Base-by-base conservation (phyloP, 2,329 filamentous ascomycete genomes). In the Aspergillus sp. region DNA sequence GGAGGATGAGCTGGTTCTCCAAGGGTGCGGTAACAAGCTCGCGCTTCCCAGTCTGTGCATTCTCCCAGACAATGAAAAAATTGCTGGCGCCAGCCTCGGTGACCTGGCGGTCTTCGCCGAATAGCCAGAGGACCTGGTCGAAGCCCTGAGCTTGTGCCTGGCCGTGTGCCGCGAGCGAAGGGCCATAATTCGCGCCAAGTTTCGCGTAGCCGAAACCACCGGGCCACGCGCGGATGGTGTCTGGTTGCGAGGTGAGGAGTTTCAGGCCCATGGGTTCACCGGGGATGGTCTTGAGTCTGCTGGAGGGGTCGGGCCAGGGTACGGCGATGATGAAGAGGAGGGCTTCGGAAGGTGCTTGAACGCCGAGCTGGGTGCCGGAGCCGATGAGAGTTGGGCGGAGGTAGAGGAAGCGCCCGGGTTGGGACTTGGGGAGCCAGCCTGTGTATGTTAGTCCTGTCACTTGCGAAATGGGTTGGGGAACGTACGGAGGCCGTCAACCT, bases 71-170 rank as follows among this genome's bases (percentile, higher is more conserved):
- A 7, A 96, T 81, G 69, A 97, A 96, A 78, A 96, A 96, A 77
- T 97, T 97, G 68, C 86, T 90, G 12, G 91, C 93, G 4, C 93
- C 93, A 2, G 93, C 93, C 79, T 97, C 93, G 2, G 93, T 97
- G 62, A 96, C 92, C 70, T 85, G 85, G 52, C 84, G 85, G 65
- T 93, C 82, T 41, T 84, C 75, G 1, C 91, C 91, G 68, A 96
- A 95, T 50, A 97, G 82, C 93, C 93, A 97, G n/a, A 97, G 83
- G 55, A 97, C 89, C 81, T 97, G 93, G 70, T 93, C 85, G 76
- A 86, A 97, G 0, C 93, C 93, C 41, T 84, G 78, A 11, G 78
- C 79, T 55, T 86, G 80, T 3, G 93, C 93, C 73, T 93, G 89
- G 17, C 83, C 82, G 48, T 92, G 92, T 3, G 91, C 90, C 53